Percentiles rank a stretch among this genome's conserved stretches.
Conservation (phyloP, 768 basidiomycete genomes). For the Termitomyces sp. region DNA sequence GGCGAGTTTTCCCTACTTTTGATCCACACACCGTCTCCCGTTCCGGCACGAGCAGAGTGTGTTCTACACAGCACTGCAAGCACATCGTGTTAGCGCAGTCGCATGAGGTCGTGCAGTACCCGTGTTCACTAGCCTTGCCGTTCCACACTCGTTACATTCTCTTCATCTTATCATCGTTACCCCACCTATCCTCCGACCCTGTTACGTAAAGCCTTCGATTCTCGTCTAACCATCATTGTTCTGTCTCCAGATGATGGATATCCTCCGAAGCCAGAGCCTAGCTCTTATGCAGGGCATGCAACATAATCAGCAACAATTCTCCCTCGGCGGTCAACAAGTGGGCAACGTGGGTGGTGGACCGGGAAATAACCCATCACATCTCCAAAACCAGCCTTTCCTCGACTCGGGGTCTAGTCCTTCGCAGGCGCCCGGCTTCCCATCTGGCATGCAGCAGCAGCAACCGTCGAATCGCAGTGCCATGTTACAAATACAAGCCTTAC, state of each 20-base stretch:
- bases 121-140: constrained; percentile 9
- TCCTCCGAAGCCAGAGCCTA: constrained; percentile 37
- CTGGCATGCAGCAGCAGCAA: constrained; percentile 21
- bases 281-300: constrained; percentile 34
- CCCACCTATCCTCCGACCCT: constrained; percentile 13
- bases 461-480: constrained; percentile 28
- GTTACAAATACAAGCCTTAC: constrained; percentile 36
- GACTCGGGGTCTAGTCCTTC: constrained; percentile 29
- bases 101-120: constrained; percentile 9
- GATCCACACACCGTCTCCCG: constrained; percentile 3
- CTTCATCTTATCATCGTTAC: constrained; percentile 20
- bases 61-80: constrained; percentile 4
- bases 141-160: not conserved
- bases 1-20: constrained; percentile 32
- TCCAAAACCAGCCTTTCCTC: constrained; percentile 24
- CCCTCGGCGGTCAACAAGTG: constrained; percentile 35
- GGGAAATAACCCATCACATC: constrained; percentile 26
- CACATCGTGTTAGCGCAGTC: constrained; percentile 8
- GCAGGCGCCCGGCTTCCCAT: constrained; percentile 33
- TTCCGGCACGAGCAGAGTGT: constrained; percentile 9
- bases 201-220: constrained; percentile 18
- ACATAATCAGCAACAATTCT: constrained; percentile 41
- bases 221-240: constrained; percentile 19
- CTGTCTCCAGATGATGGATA: constrained; percentile 38
- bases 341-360: constrained; percentile 24